Conservation (phyloP, 257 asterid genomes). For the Dorcoceras hygrometricum region DNA sequence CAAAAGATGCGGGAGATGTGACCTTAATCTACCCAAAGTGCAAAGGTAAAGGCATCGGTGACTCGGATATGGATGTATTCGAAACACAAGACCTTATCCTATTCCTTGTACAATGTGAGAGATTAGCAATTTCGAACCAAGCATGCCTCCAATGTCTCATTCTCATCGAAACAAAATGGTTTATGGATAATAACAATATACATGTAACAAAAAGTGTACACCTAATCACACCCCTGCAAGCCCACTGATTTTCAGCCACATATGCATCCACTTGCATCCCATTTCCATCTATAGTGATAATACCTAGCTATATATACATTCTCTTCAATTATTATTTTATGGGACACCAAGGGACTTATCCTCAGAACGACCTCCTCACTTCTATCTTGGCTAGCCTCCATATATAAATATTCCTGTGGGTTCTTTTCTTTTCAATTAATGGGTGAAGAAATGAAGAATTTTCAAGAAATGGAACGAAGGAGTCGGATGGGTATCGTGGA, state of each 20-base stretch:
- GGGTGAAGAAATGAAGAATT: slow-evolving; percentile 25
- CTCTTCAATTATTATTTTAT: neutral
- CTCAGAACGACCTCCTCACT: neutral
- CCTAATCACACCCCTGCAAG: neutral
- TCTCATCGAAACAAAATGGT: neutral
- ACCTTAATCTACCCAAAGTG: slow-evolving; percentile 19
- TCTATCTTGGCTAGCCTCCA: neutral
- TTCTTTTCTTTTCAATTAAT: slow-evolving; percentile 3
- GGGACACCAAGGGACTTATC: neutral
- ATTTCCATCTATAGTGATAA: neutral
- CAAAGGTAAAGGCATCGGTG: slow-evolving; percentile 29
- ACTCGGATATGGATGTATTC: slow-evolving; percentile 56
- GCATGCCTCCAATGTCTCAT: slow-evolving; percentile 29
- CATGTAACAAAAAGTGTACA: neutral
- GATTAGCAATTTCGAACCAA: slow-evolving; percentile 30
- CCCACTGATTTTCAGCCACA: slow-evolving; percentile 28
- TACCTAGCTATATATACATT: slow-evolving; percentile 9
- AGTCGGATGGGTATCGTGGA: slow-evolving; percentile 20
- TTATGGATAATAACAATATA: slow-evolving; percentile 17
- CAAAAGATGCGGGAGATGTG: slow-evolving; percentile 29
- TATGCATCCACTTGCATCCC: neutral
- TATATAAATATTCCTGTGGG: neutral
- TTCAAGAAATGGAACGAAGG: slow-evolving; percentile 28
- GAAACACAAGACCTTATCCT: slow-evolving; percentile 34
- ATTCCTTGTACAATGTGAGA: slow-evolving; percentile 29